A percentile compares a stretch with the other conserved stretches of the same genome.
Conservation (phyloP, 768 basidiomycete species). For the Termitomyces titanicus region DNA sequence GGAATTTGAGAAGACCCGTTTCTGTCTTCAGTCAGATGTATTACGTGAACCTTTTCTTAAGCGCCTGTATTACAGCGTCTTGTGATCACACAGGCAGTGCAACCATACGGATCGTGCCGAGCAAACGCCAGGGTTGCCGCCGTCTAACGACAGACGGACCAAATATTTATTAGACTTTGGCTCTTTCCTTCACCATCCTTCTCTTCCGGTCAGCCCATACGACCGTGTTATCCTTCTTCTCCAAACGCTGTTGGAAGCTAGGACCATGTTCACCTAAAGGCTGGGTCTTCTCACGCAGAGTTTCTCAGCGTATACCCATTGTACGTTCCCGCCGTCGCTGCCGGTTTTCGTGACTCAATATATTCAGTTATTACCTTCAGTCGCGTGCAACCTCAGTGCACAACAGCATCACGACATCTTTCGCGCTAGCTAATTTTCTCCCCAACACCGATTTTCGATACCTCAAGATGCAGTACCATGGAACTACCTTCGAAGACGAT, state of each 20-base stretch:
- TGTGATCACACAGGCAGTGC: constrained; percentile 14
- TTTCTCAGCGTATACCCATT: not conserved
- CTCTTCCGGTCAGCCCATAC: constrained; percentile 10
- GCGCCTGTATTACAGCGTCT: not conserved
- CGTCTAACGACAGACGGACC: not conserved
- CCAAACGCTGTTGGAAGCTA: constrained; percentile 3
- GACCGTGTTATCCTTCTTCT: not conserved
- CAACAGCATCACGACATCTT: not conserved
- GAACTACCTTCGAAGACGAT: not conserved
- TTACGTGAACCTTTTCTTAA: not conserved
- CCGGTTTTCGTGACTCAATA: constrained; percentile 5
- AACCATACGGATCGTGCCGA: constrained; percentile 9
- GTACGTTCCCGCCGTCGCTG: constrained; percentile 3
- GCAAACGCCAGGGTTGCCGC: constrained; percentile 6
- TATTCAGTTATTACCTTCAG: constrained; percentile 1
- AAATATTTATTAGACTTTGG: constrained; percentile 10
- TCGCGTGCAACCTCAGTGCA: constrained; percentile 1
- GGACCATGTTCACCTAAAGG: constrained; percentile 18
- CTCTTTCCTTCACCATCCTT: constrained; percentile 3
- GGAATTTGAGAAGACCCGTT: not conserved
- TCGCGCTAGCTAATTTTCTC: not conserved
- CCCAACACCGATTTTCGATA: not conserved
- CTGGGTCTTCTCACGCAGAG: constrained; percentile 4
- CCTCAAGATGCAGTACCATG: not conserved
- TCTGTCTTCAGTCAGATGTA: not conserved